Base-by-base conservation (phyloP, 192 early-diverging fungal species). In the Gonapodya sp. region DNA sequence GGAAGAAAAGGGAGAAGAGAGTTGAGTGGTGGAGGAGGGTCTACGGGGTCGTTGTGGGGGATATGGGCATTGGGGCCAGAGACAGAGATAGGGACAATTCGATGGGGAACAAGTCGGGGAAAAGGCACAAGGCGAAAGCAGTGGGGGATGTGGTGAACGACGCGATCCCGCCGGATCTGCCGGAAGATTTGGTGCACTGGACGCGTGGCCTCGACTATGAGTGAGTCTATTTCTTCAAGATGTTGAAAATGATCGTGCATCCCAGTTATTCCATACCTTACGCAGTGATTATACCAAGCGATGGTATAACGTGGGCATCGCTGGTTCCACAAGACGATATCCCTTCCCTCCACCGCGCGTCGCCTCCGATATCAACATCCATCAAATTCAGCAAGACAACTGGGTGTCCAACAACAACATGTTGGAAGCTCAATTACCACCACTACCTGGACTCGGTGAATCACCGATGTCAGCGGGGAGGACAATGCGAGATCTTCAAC, bases 111-210 rank as follows among this genome's bases (percentile, higher is more conserved):
- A n/a, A n/a, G n/a, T 64, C 46, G 46, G 46, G 8, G 46, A 64
- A 64, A 24, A 64, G 46, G 46, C 8, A 24, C 8, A 64, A 64
- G 46, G 8, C 46, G 46, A 24, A 8, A 24, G 46, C 8, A 24
- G 24, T 16, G 8, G 8, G 8, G 46, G 46, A 8, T 24, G 46
- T 24, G 46, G 46, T 8, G 8, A 24, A 16, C 24, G 46, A 64
- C 8, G 8, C 46, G 8, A 24, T 64, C 8, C 46, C 46, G 46
- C 46, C 46, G 46, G 46, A 64, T 64, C 46, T 64, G 46, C 46
- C 46, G 46, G 46, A 64, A 24, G 46, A 64, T 64, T 64, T 64
- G 46, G 46, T 64, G 46, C 46, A 64, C 46, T 64, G 46, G 46
- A 64, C 46, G 46, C 46, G 46, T 24, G 46, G 46, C 24, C 46